Evolutionary conservation across 495 filamentous ascomycete genomes (phyloP).

Genomic region (Saxophila tyrrhenica): DNA sequence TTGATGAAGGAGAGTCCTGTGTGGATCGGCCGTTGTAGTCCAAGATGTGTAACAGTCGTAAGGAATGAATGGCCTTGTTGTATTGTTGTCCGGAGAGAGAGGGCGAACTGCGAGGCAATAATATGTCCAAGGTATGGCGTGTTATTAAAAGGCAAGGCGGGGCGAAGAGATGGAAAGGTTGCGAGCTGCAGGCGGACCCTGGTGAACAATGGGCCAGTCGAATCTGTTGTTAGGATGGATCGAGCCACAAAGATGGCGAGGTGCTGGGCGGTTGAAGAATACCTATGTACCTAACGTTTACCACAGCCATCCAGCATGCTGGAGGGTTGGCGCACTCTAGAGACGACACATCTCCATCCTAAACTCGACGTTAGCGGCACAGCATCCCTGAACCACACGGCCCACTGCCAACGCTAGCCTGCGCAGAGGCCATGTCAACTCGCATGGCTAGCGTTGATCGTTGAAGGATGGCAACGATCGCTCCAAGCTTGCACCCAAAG

Average conservation of each 20-base stretch:
- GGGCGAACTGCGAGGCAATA: not conserved
- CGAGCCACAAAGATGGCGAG: not conserved
- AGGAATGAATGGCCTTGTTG: not conserved
- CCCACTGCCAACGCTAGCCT: slow-evolving; percentile 5
- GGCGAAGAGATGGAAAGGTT: not conserved
- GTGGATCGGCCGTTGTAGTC: not conserved
- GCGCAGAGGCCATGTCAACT: slow-evolving; percentile 9
- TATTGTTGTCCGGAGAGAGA: not conserved
- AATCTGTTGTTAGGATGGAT: not conserved
- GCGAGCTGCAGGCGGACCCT: not conserved
- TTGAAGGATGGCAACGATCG: not conserved
- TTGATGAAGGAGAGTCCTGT: not conserved
- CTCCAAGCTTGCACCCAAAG: not conserved
- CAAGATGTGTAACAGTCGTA: not conserved
- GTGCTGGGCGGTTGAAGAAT: not conserved
- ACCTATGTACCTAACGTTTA: not conserved
- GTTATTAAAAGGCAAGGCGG: slow-evolving; percentile 1
- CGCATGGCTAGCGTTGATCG: slow-evolving; percentile 2
- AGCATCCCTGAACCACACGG: slow-evolving; percentile 5
- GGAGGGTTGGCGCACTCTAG: not conserved
- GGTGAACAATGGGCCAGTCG: not conserved
- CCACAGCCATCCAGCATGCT: not conserved
- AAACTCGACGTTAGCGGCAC: slow-evolving; percentile 5
- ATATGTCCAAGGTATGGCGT: not conserved
- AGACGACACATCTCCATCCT: not conserved